Evolutionary conservation across 495 filamentous ascomycete genomes (phyloP).

Genomic region (Talaromyces proteolyticus): DNA sequence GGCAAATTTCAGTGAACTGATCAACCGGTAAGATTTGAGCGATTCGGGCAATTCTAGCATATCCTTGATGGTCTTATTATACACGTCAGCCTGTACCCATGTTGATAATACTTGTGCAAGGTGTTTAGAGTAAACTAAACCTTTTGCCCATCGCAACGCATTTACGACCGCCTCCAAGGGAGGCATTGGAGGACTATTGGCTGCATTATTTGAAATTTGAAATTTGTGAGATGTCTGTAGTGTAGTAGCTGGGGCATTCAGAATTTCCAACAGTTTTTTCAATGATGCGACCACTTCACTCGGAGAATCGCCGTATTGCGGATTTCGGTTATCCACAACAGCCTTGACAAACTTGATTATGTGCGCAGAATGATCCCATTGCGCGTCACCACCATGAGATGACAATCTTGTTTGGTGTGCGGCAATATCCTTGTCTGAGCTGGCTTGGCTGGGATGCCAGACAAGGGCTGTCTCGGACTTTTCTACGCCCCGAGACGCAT

Average conservation of each 20-base stretch:
- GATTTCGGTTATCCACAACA: conserved; percentile 7
- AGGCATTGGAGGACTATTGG: conserved; percentile 12
- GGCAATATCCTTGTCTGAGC: neutral
- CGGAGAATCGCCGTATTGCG: neutral
- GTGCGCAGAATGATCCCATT: conserved; percentile 16
- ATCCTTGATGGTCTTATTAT: conserved; percentile 9
- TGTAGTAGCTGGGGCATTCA: neutral
- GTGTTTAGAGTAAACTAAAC: too few species aligned
- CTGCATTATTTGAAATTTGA: conserved; percentile 2
- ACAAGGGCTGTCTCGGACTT: neutral
- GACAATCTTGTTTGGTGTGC: too few species aligned
- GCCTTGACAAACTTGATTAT: conserved; percentile 15
- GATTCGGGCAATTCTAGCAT: conserved; percentile 12
- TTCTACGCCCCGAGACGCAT: neutral
- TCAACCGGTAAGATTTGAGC: conserved; percentile 14
- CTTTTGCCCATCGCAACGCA: conserved; percentile 18
- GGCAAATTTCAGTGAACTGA: conserved; percentile 16
- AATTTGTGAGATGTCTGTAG: neutral
- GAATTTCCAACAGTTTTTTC: neutral
- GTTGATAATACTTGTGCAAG: too few species aligned
- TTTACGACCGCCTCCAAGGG: conserved; percentile 16
- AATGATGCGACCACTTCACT: neutral
- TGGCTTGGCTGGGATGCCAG: neutral
- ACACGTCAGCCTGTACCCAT: too few species aligned
- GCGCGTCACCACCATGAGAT: too few species aligned